Evolutionary conservation across 345 rosid genomes (phyloP), one percentile per base, ranked within the genome.

Genomic region (Eucalyptus curtisii): DNA sequence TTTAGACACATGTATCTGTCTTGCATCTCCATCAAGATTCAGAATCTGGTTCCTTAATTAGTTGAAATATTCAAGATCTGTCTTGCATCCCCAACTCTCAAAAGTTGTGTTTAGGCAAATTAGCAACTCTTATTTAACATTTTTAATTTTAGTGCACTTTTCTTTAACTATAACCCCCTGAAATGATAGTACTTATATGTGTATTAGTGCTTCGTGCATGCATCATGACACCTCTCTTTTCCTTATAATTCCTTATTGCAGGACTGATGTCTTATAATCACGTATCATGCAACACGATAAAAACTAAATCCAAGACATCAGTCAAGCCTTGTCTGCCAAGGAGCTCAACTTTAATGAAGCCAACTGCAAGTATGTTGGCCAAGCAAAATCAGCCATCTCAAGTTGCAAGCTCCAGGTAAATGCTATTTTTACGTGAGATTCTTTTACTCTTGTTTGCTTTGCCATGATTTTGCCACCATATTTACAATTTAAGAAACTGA

Each of bases 261-360:
- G 99, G 95, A 76, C 89, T 90, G 68, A 89, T 92, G 86, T 87
- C 86, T 88, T 90, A 89, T 88, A 90, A 89, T 94, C 91, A 80
- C 42, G 86, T 71, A 71, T 89, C 92, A 15, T 50, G 52, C 88
- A 93, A 91, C 89, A 93, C 90, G 89, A 87, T 87, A 37, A 95
- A 93, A 87, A 52, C 88, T 87, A 93, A 64, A 90, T 52, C 91
- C 31, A 93, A 92, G 91, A 89, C 94, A 45, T 81, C 87, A 45
- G 84, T 20, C 27, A 95, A 93, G 93, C 89, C 92, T 86, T 53
- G 86, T 50, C 87, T 89, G n/a, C 88, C 96, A 7, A 95, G 98
- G 93, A 91, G 93, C 91, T 98, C 99, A 89, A 97, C 99, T 90
- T 92, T 97, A 92, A 94, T 98, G 99, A 98, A 95, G 89, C 99